Base-by-base conservation (phyloP, 1,284 basidiomycete genomes). In the Cystobasidiaceae sp. region DNA sequence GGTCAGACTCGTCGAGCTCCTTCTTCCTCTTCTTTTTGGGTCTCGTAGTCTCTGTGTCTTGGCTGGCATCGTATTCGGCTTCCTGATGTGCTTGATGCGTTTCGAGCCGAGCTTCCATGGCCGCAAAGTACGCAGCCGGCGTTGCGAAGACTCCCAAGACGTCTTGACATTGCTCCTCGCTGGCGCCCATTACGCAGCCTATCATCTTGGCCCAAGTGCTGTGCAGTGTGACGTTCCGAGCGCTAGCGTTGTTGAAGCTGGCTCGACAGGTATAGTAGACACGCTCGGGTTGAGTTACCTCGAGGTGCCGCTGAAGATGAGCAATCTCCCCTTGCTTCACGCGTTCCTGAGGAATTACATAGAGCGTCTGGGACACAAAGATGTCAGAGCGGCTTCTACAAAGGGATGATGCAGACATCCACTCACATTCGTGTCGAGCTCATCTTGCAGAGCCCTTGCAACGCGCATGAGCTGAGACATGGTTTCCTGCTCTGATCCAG, bases 121-220 rank as follows among this genome's bases (percentile, higher is more conserved):
- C 56, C 32, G 44, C 56, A 30, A 58, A 33, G 13, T 30, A 46
- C 2, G 43, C 27, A 32, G 43, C 56, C 2, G 56, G 56, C 11
- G 56, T 58, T 2, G 56, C 41, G n/a, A 30, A 58, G 19, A 27
- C 7, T 11, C 46, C 56, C 56, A 58, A 19, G 56, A 58, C 33
- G 5, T 58, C n/a, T 11, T 45, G 32, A 33, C 56, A 58, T 33
- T 46, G 41, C 33, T 58, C 56, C 46, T 58, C 56, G 28, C 41
- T 45, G 7, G 44, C 23, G 41, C 56, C 56, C 46, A 30, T 7
- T 37, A n/a, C n/a, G n/a, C n/a, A n/a, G n/a, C n/a, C n/a, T 7
- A 58, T 21, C 28, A 44, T 39, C 39, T 45, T 58, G n/a, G 41
- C 44, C 56, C 56, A 58, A 17, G 27, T 2, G 56, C 33, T 8